Evolutionary conservation across 768 basidiomycete genomes (phyloP).

Genomic region (Pisolithus microcarpus): DNA sequence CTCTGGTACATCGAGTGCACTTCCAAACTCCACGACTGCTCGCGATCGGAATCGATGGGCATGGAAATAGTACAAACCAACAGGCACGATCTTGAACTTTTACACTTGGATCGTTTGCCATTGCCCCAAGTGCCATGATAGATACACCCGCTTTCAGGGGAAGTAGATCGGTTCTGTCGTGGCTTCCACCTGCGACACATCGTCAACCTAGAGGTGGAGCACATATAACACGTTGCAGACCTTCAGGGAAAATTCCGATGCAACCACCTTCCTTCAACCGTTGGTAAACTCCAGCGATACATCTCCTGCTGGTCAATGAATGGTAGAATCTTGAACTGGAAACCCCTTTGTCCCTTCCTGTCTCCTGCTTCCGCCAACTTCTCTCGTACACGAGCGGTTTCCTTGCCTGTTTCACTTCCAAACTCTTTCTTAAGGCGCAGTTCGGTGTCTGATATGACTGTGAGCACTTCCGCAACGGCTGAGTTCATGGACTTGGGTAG

Average conservation of each 20-base stretch:
- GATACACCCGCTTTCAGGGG: constrained; percentile 97
- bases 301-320: constrained; percentile 91
- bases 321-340: constrained; percentile 78
- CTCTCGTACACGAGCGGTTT: constrained; percentile 59
- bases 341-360: constrained; percentile 48
- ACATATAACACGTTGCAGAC: constrained; percentile 33
- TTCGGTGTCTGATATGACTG: constrained; percentile 84
- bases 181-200: constrained; percentile 75
- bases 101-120: constrained; percentile 82
- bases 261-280: constrained; percentile 77
- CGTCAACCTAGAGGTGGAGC: background rate
- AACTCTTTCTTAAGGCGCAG: constrained; percentile 83
- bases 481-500: constrained; percentile 76
- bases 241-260: constrained; percentile 98
- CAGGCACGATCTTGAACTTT: constrained; percentile 89
- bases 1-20: constrained; percentile 83
- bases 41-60: constrained; percentile 88
- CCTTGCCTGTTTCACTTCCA: constrained; percentile 71
- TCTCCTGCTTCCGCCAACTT: constrained; percentile 53
- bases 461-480: constrained; percentile 72
- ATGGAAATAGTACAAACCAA: constrained; percentile 71
- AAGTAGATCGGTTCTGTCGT: constrained; percentile 92
- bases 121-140: constrained; percentile 96
- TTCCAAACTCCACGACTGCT: constrained; percentile 95
- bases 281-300: constrained; percentile 90